These are phyloP conservation scores for Spergularia bocconei DNA, from an alignment of 148 eudicot genomes.

Conservation along the genomic window DNA sequence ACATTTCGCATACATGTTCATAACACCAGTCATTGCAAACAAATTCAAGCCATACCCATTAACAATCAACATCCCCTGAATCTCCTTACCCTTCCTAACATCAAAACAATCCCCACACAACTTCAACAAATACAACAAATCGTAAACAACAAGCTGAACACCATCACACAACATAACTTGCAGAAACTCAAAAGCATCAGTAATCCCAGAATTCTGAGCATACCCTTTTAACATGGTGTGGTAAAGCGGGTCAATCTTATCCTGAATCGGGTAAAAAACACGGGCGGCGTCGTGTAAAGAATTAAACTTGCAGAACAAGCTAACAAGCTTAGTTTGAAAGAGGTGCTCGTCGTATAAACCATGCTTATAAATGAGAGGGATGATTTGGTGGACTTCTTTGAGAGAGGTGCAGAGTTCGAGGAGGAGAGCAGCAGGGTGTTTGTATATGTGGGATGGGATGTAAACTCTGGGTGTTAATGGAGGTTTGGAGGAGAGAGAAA, in stretches of 20 bases:
- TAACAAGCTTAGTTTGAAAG: constrained; percentile 71
- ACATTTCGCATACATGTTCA: constrained; percentile 81
- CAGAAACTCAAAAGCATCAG: constrained; percentile 41
- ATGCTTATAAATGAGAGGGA: constrained; percentile 63
- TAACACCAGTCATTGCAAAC: constrained; percentile 62
- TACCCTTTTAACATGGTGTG: constrained; percentile 39
- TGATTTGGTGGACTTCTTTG: constrained; percentile 48
- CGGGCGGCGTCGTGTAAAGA: constrained; percentile 52
- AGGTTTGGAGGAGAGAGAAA: constrained; percentile 23
- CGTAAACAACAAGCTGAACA: constrained; percentile 53
- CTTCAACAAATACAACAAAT: constrained; percentile 65
- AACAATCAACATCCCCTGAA: constrained; percentile 57
- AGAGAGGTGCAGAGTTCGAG: constrained; percentile 66
- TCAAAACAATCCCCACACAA: constrained; percentile 55
- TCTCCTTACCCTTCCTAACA: constrained; percentile 50
- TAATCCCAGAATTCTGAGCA: constrained; percentile 35
- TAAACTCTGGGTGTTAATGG: constrained; percentile 40
- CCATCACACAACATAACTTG: constrained; percentile 51
- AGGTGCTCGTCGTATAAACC: constrained; percentile 53
- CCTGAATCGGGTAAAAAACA: constrained; percentile 54
- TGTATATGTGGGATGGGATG: constrained; percentile 68
- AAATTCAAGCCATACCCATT: constrained; percentile 50
- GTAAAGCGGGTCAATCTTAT: constrained; percentile 23
- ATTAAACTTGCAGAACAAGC: constrained; percentile 59
- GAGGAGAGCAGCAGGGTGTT: constrained; percentile 68